Percentiles rank a stretch among this genome's conserved stretches.
phyloP scores from a whole-genome alignment of 495 filamentous ascomycete species.

The Podospora appendiculata region DNA sequence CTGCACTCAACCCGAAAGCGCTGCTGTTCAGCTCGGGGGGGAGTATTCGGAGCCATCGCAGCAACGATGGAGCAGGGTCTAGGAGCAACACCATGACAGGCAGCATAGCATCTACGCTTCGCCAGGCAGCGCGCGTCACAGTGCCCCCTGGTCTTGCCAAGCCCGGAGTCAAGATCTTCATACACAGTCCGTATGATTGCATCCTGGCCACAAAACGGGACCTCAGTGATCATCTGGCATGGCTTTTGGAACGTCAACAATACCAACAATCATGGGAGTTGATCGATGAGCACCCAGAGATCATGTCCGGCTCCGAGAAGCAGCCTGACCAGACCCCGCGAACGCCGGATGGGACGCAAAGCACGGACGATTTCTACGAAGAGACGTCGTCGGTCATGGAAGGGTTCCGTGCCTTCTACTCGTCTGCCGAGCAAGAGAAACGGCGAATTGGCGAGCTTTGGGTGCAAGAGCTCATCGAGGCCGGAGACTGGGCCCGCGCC shows the following conservation, averaged over 20 bases:
- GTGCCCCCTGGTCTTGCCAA: slow-evolving; percentile 43
- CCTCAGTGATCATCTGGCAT: slow-evolving; percentile 71
- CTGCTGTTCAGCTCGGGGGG: slow-evolving; percentile 82
- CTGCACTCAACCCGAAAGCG: slow-evolving; percentile 71
- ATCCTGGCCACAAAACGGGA: slow-evolving; percentile 81
- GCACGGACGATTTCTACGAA: slow-evolving; percentile 72
- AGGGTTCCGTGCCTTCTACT: slow-evolving; percentile 43
- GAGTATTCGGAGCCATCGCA: slow-evolving; percentile 68
- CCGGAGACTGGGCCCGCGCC: slow-evolving; percentile 66
- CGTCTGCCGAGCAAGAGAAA: slow-evolving; percentile 80
- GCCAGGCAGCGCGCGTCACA: slow-evolving; percentile 17
- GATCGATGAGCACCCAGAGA: slow-evolving; percentile 76
- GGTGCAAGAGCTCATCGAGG: slow-evolving; percentile 73
- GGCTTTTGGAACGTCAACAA: slow-evolving; percentile 69
- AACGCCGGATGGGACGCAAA: slow-evolving; percentile 41
- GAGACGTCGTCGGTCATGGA: slow-evolving; percentile 59
- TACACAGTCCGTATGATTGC: slow-evolving; percentile 94
- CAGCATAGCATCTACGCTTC: slow-evolving; percentile 9
- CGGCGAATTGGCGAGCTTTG: slow-evolving; percentile 85
- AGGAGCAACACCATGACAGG: slow-evolving; percentile 13
- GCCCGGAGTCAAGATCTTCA: slow-evolving; percentile 83
- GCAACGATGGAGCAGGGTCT: slow-evolving; percentile 35
- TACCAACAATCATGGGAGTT: slow-evolving; percentile 86
- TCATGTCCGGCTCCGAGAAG: slow-evolving; percentile 37
- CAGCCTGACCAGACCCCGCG: slow-evolving; percentile 24